Conservation (phyloP, 176 grass and related monocot genomes). For the Carex kokanica region DNA sequence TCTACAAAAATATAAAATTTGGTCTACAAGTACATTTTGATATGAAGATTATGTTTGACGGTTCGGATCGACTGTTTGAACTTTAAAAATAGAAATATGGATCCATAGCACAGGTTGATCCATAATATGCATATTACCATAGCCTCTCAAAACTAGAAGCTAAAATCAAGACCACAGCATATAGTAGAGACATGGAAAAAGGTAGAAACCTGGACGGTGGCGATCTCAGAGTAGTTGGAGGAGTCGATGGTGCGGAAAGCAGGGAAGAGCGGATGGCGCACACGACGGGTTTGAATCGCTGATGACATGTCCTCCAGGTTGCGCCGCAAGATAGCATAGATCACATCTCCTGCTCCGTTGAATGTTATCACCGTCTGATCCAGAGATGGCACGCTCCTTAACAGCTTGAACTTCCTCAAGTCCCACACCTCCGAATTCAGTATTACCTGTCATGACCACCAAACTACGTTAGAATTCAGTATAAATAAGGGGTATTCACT, state of each 20-base stretch:
- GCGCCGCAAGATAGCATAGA: conserved; percentile 82
- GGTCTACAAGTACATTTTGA: too few species aligned
- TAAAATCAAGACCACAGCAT: not conserved
- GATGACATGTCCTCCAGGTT: conserved; percentile 84
- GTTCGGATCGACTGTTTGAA: too few species aligned
- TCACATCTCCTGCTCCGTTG: conserved; percentile 78
- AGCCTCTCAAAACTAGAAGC: not conserved
- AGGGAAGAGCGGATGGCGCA: conserved; percentile 75
- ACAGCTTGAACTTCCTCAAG: conserved; percentile 90
- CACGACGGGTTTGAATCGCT: conserved; percentile 64
- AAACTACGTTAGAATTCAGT: not conserved
- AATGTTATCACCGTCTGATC: conserved; percentile 97
- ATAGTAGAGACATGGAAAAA: not conserved
- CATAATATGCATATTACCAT: too few species aligned
- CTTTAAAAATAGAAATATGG: too few species aligned
- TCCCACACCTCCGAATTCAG: conserved; percentile 99
- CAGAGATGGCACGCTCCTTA: conserved; percentile 85
- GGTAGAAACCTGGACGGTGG: conserved; percentile 52
- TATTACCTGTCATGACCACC: conserved; percentile 54
- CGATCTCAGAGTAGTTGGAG: conserved; percentile 78
- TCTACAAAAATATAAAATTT: too few species aligned
- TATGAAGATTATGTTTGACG: too few species aligned
- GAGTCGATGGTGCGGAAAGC: conserved; percentile 95
- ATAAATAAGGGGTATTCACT: too few species aligned
- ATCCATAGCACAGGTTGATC: too few species aligned